Evolutionary conservation across 768 basidiomycete genomes (phyloP), one percentile per base, ranked within the genome.

Genomic region (Russula griseocarnosa): DNA sequence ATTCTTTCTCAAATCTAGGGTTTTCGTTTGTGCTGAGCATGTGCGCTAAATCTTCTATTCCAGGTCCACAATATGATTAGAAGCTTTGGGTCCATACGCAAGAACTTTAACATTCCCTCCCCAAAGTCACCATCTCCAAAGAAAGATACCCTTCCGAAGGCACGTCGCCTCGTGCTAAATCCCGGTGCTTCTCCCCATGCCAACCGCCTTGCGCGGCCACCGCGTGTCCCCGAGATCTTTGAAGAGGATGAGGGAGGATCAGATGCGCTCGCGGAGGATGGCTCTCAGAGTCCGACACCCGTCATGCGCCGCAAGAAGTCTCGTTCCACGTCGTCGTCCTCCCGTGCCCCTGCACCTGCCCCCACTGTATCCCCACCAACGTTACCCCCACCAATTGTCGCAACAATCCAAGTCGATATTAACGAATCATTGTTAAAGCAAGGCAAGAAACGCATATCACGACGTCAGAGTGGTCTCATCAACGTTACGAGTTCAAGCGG

Each of bases 231-330:
- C 0, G 85, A 82, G 18, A 88, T 89, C 58, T 69, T 76, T 34
- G 87, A 89, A 70, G 88, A 88, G 51, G 86, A 87, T 1, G 88
- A 90, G 70, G 78, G 79, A 20, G 71, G 72, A 24, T 80, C 79
- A 24, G 79, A 80, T 1, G 77, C 76, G 10, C 79, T 80, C 5
- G 74, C 44, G 11, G 74, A 79, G 7, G 79, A 81, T 32, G 74
- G 76, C 1, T 58, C 70, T 22, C 76, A 77, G 57, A 74, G 74
- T 58, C 68, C 76, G 18, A 74, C 75, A 56, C 78, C 81, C 9
- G 71, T 70, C 7, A 66, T 73, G 16, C 78, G 77, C 16, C 77
- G 78, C 68, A 81, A 79, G 71, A 84, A 82, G 70, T 76, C 82
- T 0, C 81, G 81, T 24, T 69, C 79, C 1, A 46, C 59, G 8